Evolutionary conservation across 768 basidiomycete species (phyloP).

Genomic region (Fibroporia radiculosa): DNA sequence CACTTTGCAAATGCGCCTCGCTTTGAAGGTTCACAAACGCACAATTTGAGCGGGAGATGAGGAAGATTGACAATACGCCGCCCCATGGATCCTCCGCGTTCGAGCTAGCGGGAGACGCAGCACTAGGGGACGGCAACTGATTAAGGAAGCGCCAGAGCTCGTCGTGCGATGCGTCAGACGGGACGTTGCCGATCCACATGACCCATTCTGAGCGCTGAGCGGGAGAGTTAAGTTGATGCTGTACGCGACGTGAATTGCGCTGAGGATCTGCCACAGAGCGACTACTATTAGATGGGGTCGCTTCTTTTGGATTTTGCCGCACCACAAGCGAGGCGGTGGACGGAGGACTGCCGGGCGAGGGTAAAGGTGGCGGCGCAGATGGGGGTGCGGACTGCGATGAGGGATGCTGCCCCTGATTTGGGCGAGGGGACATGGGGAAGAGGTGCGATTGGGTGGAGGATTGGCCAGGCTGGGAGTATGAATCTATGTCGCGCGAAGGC

Average conservation of each 20-base stretch:
- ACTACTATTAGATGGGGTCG: slow-evolving; percentile 9
- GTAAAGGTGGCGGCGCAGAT: not conserved
- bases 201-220: slow-evolving; percentile 83
- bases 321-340: not conserved
- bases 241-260: slow-evolving; percentile 28
- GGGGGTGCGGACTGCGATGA: slow-evolving; percentile 11
- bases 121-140: slow-evolving; percentile 16
- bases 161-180: slow-evolving; percentile 71
- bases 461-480: slow-evolving; percentile 7
- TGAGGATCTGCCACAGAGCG: slow-evolving; percentile 3
- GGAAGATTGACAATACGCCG: slow-evolving; percentile 81
- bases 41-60: slow-evolving; percentile 92
- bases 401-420: slow-evolving; percentile 7
- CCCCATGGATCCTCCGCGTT: slow-evolving; percentile 13
- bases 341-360: not conserved
- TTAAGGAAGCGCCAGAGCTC: slow-evolving; percentile 86
- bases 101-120: slow-evolving; percentile 7
- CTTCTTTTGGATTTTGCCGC: slow-evolving; percentile 1
- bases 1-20: slow-evolving; percentile 50
- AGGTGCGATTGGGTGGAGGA: slow-evolving; percentile 5
- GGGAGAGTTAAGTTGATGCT: slow-evolving; percentile 67
- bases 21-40: slow-evolving; percentile 86
- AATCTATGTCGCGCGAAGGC: slow-evolving; percentile 13
- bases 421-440: slow-evolving; percentile 11
- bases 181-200: slow-evolving; percentile 95